These are phyloP conservation scores for Nicotiana otophora DNA, from an alignment of 257 asterid genomes.

Conservation along the genomic window DNA sequence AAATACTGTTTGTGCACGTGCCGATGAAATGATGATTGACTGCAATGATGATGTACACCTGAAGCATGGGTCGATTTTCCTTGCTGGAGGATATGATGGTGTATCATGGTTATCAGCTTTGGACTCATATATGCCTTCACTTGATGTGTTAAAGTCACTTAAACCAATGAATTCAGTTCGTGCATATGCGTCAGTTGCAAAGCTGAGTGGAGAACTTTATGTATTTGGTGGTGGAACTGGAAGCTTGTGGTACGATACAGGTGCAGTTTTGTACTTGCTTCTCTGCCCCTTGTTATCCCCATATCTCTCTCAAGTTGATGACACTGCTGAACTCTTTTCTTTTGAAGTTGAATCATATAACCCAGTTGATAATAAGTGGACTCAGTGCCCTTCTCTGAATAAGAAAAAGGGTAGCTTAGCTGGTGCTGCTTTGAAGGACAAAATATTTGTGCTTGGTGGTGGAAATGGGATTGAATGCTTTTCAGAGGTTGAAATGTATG, in stretches of 20 bases:
- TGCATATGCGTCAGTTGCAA: conserved; percentile 56
- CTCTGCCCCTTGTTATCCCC: not conserved
- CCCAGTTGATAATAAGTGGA: conserved; percentile 55
- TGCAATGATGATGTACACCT: conserved; percentile 32
- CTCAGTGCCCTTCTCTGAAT: conserved; percentile 44
- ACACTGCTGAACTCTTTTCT: not conserved
- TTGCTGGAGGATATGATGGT: conserved; percentile 86
- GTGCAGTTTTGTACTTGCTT: conserved; percentile 23
- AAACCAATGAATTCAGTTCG: conserved; percentile 61
- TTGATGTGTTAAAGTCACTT: conserved; percentile 50
- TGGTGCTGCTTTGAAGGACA: conserved; percentile 58
- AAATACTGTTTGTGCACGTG: conserved; percentile 19
- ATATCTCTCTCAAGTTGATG: not conserved
- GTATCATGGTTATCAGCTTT: conserved; percentile 54
- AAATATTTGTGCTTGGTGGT: conserved; percentile 79
- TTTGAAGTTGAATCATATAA: conserved; percentile 82
- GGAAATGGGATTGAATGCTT: conserved; percentile 61
- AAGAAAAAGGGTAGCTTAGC: conserved; percentile 67
- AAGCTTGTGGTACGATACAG: conserved; percentile 54
- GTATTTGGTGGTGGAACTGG: conserved; percentile 82
- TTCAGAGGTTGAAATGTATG: conserved; percentile 75
- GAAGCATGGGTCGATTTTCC: conserved; percentile 41
- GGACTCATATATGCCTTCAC: conserved; percentile 58
- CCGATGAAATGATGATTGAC: conserved; percentile 24
- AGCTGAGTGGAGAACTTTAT: conserved; percentile 54